A percentile compares a stretch with the other conserved stretches of the same genome.
Conservation (phyloP, 2,329 filamentous ascomycete genomes). For the Phoma sp. region DNA sequence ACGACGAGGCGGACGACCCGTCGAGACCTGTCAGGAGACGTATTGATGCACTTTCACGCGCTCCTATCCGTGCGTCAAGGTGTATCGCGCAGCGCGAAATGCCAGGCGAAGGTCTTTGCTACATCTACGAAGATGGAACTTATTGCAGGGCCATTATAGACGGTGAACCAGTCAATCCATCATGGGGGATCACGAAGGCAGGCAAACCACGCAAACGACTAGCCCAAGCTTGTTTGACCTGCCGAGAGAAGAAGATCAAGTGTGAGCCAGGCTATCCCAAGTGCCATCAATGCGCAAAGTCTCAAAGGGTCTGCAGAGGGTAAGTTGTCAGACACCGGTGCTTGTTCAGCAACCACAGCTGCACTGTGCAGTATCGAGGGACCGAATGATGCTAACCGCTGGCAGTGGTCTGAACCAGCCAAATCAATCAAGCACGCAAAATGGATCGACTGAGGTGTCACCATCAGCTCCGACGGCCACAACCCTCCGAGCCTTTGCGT, state of each 20-base stretch:
- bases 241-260: constrained; percentile 97
- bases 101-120: constrained; percentile 80
- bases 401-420: constrained; percentile 18
- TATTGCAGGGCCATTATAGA: constrained; percentile 85
- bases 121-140: constrained; percentile 84
- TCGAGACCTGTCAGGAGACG: constrained; percentile 43
- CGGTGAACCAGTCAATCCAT: constrained; percentile 85
- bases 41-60: constrained; percentile 42
- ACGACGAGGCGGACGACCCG: constrained; percentile 42
- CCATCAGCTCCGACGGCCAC: constrained; percentile 15
- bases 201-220: constrained; percentile 91
- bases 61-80: constrained; percentile 42
- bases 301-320: constrained; percentile 82
- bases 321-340: constrained; percentile 31
- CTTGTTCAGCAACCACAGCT: constrained; percentile 26
- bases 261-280: constrained; percentile 88
- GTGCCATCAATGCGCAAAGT: constrained; percentile 92
- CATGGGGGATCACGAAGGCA: constrained; percentile 93
- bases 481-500: constrained; percentile 42
- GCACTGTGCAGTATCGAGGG: neutral
- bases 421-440: constrained; percentile 4
- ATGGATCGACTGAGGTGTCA: constrained; percentile 5
- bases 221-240: constrained; percentile 91
- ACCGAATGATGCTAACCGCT: neutral
- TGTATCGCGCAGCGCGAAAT: constrained; percentile 62